Percentiles rank a stretch among this genome's conserved stretches.
Conservation (phyloP, 2,329 filamentous ascomycete species). For the Berkeleyomyces basicola region DNA sequence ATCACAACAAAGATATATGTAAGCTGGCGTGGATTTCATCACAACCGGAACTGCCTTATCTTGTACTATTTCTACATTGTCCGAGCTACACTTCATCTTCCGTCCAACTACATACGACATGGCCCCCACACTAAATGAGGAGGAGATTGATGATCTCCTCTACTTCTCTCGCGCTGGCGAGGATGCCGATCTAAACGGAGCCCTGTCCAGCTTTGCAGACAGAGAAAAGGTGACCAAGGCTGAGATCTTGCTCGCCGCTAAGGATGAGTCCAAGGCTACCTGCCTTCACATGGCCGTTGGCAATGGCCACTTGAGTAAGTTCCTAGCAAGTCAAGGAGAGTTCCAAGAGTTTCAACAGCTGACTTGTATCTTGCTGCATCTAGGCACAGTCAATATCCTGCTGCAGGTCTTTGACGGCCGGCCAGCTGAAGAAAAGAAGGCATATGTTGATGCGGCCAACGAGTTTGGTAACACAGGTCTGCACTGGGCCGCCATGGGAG, state of each 20-base stretch:
- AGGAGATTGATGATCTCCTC: conserved; percentile 80
- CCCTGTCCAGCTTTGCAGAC: conserved; percentile 41
- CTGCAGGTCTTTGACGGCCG: conserved; percentile 27
- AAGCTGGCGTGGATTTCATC: conserved; percentile 3
- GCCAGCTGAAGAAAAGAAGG: conserved; percentile 24
- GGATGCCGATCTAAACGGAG: conserved; percentile 44
- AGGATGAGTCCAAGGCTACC: conserved; percentile 62
- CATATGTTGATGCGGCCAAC: conserved; percentile 55
- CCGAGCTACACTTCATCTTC: conserved; percentile 8
- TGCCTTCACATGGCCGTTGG: conserved; percentile 83
- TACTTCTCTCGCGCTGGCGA: conserved; percentile 75
- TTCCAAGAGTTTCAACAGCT: neutral
- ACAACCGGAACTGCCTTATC: neutral
- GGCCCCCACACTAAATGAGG: conserved; percentile 46
- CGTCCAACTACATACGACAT: conserved; percentile 19
- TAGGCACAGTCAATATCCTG: conserved; percentile 30
- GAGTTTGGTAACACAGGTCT: conserved; percentile 75
- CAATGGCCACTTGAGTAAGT: conserved; percentile 66
- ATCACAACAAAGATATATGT: conserved; percentile 3
- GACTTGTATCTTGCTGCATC: neutral
- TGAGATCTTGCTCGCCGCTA: conserved; percentile 52
- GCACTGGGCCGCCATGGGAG: conserved; percentile 87
- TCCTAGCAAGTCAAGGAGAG: too few species aligned
- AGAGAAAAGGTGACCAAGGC: conserved; percentile 42
- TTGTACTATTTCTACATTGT: neutral